Evolutionary conservation across 2,329 filamentous ascomycete species (phyloP), one percentile per base, ranked within the genome.

Genomic region (Ophiostoma sp.): DNA sequence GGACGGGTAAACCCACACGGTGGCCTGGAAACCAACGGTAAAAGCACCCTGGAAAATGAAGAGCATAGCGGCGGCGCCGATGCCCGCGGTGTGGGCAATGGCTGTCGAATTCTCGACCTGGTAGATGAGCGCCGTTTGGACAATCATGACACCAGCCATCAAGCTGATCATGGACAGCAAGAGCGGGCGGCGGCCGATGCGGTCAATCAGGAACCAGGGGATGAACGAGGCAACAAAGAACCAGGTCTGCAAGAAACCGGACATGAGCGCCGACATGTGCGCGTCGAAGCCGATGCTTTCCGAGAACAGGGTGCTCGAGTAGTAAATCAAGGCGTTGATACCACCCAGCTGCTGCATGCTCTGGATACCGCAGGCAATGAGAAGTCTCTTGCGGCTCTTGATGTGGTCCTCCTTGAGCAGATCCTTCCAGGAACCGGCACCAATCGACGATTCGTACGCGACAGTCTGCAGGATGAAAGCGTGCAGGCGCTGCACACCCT

Each of bases 51-150:
- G 78, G 73, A 76, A 79, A 8, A 78, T 45, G 71, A 78, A 92
- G 0, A 91, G 91, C 0, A 87, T 86, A 0, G 89, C 84, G 9
- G 92, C 84, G 12, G 93, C 83, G 25, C 88, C 87, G 79, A 92
- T 92, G 80, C 93, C 90, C 77, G 72, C 69, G 19, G 63, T 55
- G 31, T 74, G 72, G 6, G 69, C 50, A 22, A 74, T 69, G 25
- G 61, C 61, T 0, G 72, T 74, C 25, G 15, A 2, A 22, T 71
- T 12, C 55, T 74, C 59, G 59, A 74, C 72, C 69, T 74, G 72
- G 69, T 71, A 71, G 69, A 74, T 74, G 69, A 74, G 72, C 15
- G 22, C 72, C 88, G 91, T 6, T 48, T 70, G 66, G 8, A 70
- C 59, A 33, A 66, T 79, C 42, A 83, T 80, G 50, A 82, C 76